A percentile compares a stretch with the other conserved stretches of the same genome.
Evolutionary conservation across 805 yeast genomes (phyloP).

Genomic region (Zygosaccharomyces bailii): DNA sequence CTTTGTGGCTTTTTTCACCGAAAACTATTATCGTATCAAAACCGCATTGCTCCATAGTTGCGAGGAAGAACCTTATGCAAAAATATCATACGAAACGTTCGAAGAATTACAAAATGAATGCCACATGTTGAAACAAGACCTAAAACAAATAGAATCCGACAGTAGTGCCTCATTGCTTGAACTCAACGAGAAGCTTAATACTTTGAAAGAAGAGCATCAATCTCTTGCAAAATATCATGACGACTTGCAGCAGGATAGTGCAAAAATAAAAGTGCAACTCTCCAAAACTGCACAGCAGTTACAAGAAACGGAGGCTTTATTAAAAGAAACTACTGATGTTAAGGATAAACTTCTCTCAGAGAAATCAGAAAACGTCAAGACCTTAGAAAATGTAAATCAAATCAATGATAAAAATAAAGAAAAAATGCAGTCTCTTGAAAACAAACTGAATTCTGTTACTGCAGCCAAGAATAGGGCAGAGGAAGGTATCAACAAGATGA

Average conservation of each 20-base stretch:
- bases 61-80: constrained; percentile 60
- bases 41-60: constrained; percentile 76
- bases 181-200: constrained; percentile 18
- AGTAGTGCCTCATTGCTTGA: constrained; percentile 21
- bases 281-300: constrained; percentile 16
- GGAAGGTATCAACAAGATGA: constrained; percentile 87
- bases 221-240: constrained; percentile 13
- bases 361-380: constrained; percentile 38
- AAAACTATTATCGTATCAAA: constrained; percentile 63
- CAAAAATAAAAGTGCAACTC: not conserved
- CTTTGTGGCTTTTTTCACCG: constrained; percentile 65
- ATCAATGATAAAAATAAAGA: constrained; percentile 16
- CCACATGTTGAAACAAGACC: constrained; percentile 32
- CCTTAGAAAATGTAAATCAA: constrained; percentile 29
- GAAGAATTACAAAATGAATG: constrained; percentile 41
- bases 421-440: constrained; percentile 25
- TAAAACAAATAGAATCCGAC: constrained; percentile 34
- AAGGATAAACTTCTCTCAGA: constrained; percentile 25
- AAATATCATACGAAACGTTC: constrained; percentile 55
- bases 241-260: constrained; percentile 20
- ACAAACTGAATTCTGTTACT: constrained; percentile 27
- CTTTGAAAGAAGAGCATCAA: constrained; percentile 15
- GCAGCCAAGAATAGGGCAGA: constrained; percentile 63
- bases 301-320: constrained; percentile 2
- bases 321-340: constrained; percentile 25